These are phyloP conservation scores for Capsicum pubescens DNA, from an alignment of 257 asterid species.

Conservation along the genomic window DNA sequence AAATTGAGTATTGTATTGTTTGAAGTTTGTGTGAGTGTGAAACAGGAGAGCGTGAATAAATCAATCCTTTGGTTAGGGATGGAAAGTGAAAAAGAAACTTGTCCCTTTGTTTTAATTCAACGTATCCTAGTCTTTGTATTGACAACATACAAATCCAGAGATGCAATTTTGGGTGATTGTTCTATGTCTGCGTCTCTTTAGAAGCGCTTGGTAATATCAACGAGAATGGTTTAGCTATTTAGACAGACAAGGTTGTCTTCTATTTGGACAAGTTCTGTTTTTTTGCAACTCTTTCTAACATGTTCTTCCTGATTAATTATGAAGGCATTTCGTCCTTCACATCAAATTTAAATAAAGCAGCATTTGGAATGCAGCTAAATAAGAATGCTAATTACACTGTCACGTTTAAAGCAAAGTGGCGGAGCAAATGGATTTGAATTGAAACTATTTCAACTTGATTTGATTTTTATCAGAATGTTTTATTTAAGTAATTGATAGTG, in stretches of 20 bases:
- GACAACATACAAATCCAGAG: not conserved
- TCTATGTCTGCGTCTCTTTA: not conserved
- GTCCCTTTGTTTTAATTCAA: not conserved
- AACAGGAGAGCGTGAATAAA: not conserved
- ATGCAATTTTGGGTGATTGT: not conserved
- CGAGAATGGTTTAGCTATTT: too few species aligned
- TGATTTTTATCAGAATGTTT: too few species aligned
- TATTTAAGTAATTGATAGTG: not conserved
- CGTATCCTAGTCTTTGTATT: not conserved
- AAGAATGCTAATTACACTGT: not conserved
- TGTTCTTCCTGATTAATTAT: too few species aligned
- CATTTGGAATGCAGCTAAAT: not conserved
- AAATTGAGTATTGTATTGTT: not conserved
- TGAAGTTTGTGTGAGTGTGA: not conserved
- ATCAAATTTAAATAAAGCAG: not conserved
- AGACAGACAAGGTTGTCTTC: too few species aligned
- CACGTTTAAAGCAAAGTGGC: not conserved
- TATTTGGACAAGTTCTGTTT: too few species aligned
- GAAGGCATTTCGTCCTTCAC: not conserved
- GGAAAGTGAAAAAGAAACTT: not conserved
- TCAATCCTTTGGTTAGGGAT: not conserved
- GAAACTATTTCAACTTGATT: too few species aligned
- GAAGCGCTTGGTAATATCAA: not conserved
- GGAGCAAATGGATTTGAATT: not conserved
- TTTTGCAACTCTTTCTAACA: too few species aligned